phyloP scores from a whole-genome alignment of 768 basidiomycete genomes.

The Tulasnella sp. region DNA sequence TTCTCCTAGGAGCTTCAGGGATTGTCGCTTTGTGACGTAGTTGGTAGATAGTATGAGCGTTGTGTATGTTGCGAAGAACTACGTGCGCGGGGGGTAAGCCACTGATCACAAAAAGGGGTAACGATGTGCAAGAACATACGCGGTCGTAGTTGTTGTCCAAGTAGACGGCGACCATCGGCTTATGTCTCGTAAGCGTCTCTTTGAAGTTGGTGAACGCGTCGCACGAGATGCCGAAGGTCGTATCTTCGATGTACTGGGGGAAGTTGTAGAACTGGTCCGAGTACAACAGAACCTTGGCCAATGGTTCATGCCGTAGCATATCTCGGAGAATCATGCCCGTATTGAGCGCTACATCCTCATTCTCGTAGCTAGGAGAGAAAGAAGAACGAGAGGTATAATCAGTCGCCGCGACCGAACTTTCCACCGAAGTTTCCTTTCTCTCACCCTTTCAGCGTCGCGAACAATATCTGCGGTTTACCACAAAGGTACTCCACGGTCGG shows the following conservation, averaged over 20 bases:
- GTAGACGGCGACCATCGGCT: conserved; percentile 95
- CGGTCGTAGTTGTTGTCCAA: conserved; percentile 96
- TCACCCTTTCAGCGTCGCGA: conserved; percentile 69
- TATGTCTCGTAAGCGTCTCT: conserved; percentile 93
- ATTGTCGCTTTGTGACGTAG: conserved; percentile 99
- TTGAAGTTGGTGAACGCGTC: conserved; percentile 97
- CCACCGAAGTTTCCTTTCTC: conserved; percentile 20
- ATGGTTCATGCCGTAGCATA: conserved; percentile 87
- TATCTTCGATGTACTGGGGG: conserved; percentile 92
- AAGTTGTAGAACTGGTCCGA: conserved; percentile 97
- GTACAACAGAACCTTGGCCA: conserved; percentile 82
- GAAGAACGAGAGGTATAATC: too few relatives aligned
- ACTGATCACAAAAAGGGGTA: background rate
- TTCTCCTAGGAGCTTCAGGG: conserved; percentile 94
- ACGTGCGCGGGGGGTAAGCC: background rate
- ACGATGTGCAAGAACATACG: conserved; percentile 39
- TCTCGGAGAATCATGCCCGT: conserved; percentile 97
- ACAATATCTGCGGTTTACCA: conserved; percentile 58
- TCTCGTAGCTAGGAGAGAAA: conserved; percentile 56
- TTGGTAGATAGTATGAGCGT: conserved; percentile 87
- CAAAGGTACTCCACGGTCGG: conserved; percentile 96
- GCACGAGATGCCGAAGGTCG: conserved; percentile 96
- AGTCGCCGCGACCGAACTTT: background rate
- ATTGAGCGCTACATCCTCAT: conserved; percentile 93
- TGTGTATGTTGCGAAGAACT: conserved; percentile 97